Percentiles rank a stretch among this genome's conserved stretches.
Evolutionary conservation across 2,329 filamentous ascomycete genomes (phyloP).

Genomic region (Xylariaceae sp.): DNA sequence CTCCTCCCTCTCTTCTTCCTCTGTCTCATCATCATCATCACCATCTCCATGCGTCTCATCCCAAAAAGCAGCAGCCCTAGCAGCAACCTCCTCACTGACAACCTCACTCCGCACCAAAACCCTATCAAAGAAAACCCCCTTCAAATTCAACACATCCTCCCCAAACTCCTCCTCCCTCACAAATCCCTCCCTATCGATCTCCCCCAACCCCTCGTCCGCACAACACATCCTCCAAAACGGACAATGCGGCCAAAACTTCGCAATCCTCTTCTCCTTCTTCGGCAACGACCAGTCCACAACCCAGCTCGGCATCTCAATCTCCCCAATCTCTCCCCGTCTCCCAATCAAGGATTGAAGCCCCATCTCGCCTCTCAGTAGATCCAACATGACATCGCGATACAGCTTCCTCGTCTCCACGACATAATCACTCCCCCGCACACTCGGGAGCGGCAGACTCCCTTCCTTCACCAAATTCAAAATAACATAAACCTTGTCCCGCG

Average conservation of each 20-base stretch:
- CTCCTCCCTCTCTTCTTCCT: neutral
- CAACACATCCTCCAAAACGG: conserved; percentile 9
- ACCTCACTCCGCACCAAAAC: conserved; percentile 7
- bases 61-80: neutral
- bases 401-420: conserved; percentile 4
- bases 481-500: conserved; percentile 17
- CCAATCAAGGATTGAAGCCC: conserved; percentile 14
- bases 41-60: neutral
- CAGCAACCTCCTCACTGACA: neutral
- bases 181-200: conserved; percentile 5
- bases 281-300: conserved; percentile 15
- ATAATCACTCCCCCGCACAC: conserved; percentile 14
- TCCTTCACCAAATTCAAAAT: conserved; percentile 15
- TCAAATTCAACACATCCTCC: conserved; percentile 14
- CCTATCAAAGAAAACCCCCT: conserved; percentile 16
- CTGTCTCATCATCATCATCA: neutral
- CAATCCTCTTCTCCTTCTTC: neutral
- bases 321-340: conserved; percentile 11
- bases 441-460: conserved; percentile 9
- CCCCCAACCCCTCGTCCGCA: conserved; percentile 13
- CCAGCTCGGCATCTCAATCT: conserved; percentile 13
- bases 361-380: conserved; percentile 12
- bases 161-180: conserved; percentile 6
- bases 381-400: conserved; percentile 17
- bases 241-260: conserved; percentile 12